Evolutionary conservation across 768 basidiomycete genomes (phyloP), one percentile per base, ranked within the genome.

Genomic region (Kwoniella europaea): DNA sequence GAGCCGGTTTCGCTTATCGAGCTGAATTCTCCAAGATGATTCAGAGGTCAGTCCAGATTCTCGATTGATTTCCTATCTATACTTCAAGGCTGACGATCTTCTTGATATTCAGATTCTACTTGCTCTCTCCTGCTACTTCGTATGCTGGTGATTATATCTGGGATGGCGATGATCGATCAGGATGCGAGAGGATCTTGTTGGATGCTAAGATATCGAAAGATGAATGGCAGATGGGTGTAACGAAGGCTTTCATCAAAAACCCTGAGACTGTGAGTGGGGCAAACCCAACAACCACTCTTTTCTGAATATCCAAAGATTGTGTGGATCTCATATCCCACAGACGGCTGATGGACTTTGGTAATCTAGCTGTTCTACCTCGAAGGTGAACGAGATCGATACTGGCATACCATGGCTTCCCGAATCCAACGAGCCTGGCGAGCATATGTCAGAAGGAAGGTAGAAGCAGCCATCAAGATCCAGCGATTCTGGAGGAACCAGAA

Each of bases 11-110:
- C 81, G 97, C 97, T 0, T 99, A 99, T 84, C 86, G 97, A 70
- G 98, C 98, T 76, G 94, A 96, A 1, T 99, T 99, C 79, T 93
- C 96, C 84, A 98, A 98, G 86, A 94, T 99, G 92, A 92, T 99
- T 50, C 94, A 98, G 83, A 88, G 97, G 71, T 85, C 42, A 61
- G 82, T 72, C 44, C 29, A n/a, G 13, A 10, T 56, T 1, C 18
- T 15, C 3, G 27, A 9, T 50, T 43, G 9, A 16, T 27, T 13
- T 46, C 3, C 10, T 29, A 35, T 29, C 44, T 35, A 60, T 29
- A 4, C 12, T 54, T 1, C 15, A 22, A 42, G 12, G 43, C 62
- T 63, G 62, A 63, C 46, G 22, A 29, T 44, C 64, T 73, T 57
- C 67, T 22, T 15, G 13, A 16, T 20, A 27, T 27, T 4, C 69